Evolutionary conservation across 352 stramenopile genomes (phyloP).

Genomic region (Pythium dissotocum): DNA sequence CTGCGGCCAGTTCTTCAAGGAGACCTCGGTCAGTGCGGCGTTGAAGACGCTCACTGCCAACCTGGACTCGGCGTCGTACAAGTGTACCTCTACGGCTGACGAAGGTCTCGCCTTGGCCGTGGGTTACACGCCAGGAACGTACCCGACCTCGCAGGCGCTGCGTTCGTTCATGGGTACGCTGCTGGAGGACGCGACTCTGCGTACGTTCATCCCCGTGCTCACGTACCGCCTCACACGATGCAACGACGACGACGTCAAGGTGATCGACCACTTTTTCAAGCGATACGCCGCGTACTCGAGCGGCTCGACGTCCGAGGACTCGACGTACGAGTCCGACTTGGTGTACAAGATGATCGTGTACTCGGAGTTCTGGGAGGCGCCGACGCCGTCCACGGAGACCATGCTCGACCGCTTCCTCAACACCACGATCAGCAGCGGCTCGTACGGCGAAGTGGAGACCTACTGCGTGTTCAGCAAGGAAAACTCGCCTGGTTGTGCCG

Average conservation of each 20-base stretch:
- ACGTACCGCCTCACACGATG: conserved; percentile 38
- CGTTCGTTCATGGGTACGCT: conserved; percentile 35
- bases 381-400: conserved; percentile 24
- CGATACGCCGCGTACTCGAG: conserved; percentile 15
- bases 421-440: conserved; percentile 30
- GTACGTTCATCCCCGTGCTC: conserved; percentile 35
- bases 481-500: conserved; percentile 36
- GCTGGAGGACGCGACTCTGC: conserved; percentile 31
- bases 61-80: conserved; percentile 20
- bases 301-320: conserved; percentile 21
- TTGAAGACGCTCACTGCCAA: conserved; percentile 16
- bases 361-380: conserved; percentile 37
- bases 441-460: conserved; percentile 30
- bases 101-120: conserved; percentile 11
- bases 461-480: conserved; percentile 67
- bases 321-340: conserved; percentile 27
- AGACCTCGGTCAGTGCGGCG: conserved; percentile 8
- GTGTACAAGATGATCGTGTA: conserved; percentile 40
- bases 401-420: conserved; percentile 30
- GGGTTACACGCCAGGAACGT: conserved; percentile 9
- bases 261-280: conserved; percentile 30
- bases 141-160: conserved; percentile 27
- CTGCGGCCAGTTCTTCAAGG: conserved; percentile 30
- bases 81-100: conserved; percentile 17
- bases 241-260: conserved; percentile 33